phyloP scores from a whole-genome alignment of 306 rosid species.

The Pterocarpus macrocarpus region DNA sequence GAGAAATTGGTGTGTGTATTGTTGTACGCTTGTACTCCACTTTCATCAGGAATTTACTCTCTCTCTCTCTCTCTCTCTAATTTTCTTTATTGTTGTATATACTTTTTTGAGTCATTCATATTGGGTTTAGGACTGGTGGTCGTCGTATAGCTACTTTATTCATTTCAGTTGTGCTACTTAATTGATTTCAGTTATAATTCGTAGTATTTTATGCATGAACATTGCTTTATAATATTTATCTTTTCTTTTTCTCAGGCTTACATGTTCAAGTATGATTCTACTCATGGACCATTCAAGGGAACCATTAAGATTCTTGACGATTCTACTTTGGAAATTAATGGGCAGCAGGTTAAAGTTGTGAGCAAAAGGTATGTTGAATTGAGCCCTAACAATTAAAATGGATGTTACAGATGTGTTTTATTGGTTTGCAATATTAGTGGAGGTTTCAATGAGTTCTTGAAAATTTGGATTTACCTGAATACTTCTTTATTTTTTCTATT shows the following conservation, averaged over 20 bases:
- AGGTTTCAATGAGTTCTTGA: neutral
- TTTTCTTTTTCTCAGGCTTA: conserved; percentile 71
- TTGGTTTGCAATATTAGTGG: neutral
- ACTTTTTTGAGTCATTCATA: neutral
- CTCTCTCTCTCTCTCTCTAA: too few relatives aligned
- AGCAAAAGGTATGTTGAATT: conserved; percentile 69
- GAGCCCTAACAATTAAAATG: conserved; percentile 36
- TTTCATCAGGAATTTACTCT: conserved; percentile 11
- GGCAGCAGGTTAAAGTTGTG: conserved; percentile 80
- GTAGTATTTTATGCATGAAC: neutral
- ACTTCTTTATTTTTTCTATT: conserved; percentile 14
- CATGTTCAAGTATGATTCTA: conserved; percentile 96
- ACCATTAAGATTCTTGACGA: conserved; percentile 71
- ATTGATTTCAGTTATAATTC: neutral
- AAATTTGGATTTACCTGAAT: conserved; percentile 31
- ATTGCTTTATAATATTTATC: conserved; percentile 33
- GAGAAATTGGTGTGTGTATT: conserved; percentile 1
- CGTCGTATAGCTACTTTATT: neutral
- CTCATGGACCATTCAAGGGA: conserved; percentile 88
- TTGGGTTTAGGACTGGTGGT: neutral
- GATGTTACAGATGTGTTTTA: neutral
- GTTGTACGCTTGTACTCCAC: conserved; percentile 18
- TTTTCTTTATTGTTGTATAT: conserved; percentile 11
- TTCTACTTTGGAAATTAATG: conserved; percentile 86
- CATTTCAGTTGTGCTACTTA: neutral